Evolutionary conservation across 2,329 filamentous ascomycete species (phyloP), one percentile per base, ranked within the genome.

Genomic region (Fusarium staphyleae): DNA sequence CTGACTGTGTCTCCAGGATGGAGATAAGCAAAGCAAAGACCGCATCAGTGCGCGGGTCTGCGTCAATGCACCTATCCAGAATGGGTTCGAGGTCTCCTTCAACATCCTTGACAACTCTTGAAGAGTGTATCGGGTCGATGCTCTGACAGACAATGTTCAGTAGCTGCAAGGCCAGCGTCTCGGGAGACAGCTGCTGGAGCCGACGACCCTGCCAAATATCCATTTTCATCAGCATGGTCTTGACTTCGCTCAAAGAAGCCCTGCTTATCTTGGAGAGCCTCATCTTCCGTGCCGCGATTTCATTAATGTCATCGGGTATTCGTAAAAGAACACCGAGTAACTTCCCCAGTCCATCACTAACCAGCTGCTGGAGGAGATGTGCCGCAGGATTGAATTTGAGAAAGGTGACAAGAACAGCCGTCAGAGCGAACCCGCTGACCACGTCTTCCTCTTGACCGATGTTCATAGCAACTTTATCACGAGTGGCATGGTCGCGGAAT

Each of bases 401-500:
- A 24, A 93, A 79, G 3, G 83, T 81, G 5, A 86, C 75, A 5
- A 90, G 75, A n/a, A 85, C 81, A 1, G 84, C 82, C n/a, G 83
- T 73, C 12, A 91, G 78, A 2, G 85, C 75, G 66, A 88, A 89
- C 6, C 85, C 86, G 44, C 81, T 80, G 29, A 88, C 75, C 16
- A 80, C 60, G 67, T 92, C 88, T 2, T 78, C 73, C 65, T 88
- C 84, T 41, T 78, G 77, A 1, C 78, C 80, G 9, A 89, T 77
- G 34, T 83, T 81, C 36, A 82, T 78, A 45, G 91, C 82, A 13
- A 97, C 77, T 24, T 82, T 83, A 47, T 86, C 81, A 56, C 91
- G 89, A 49, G 89, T 84, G 6, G 86, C 85, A 61, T 91, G 87
- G 56, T 92, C 87, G 15, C 89, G 81, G 65, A 96, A 92, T 56